A percentile compares a stretch with the other conserved stretches of the same genome.
phyloP scores from a whole-genome alignment of 208 protist species.

The Porcisia hertigi region DNA sequence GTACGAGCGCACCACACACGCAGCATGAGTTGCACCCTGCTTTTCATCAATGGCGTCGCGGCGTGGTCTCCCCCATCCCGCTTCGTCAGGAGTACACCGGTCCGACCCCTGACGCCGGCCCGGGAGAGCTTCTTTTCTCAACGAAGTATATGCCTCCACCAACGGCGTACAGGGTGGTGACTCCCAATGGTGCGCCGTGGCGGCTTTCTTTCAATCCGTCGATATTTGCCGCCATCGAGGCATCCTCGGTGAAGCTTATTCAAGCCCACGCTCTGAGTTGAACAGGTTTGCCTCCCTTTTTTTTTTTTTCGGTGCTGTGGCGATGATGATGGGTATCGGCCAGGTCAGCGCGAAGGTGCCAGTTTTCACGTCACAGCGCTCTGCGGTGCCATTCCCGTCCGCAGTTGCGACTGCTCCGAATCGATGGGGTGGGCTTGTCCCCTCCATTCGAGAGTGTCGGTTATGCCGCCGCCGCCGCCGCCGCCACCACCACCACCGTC shows the following conservation, averaged over 20 bases:
- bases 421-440: conserved; percentile 1
- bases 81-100: conserved; percentile 19
- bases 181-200: conserved; percentile 2
- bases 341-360: background rate
- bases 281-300: background rate
- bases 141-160: conserved; percentile 31
- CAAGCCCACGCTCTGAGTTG: conserved; percentile 10
- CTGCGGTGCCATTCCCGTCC: conserved; percentile 9
- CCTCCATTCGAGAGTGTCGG: conserved; percentile 4
- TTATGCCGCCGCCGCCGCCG: conserved; percentile 16
- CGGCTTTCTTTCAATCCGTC: conserved; percentile 16
- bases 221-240: conserved; percentile 17
- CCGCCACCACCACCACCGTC: too few relatives aligned
- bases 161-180: conserved; percentile 22
- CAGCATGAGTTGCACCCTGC: background rate
- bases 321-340: background rate
- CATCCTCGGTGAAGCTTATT: conserved; percentile 7
- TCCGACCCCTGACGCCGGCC: conserved; percentile 8
- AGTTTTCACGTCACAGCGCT: conserved; percentile 7
- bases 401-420: background rate
- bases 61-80: conserved; percentile 10
- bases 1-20: background rate
- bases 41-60: background rate
- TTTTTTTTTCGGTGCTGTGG: background rate
- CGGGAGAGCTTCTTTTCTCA: background rate